phyloP scores from a whole-genome alignment of 1,284 basidiomycete genomes.

The Puccinia coronata region DNA sequence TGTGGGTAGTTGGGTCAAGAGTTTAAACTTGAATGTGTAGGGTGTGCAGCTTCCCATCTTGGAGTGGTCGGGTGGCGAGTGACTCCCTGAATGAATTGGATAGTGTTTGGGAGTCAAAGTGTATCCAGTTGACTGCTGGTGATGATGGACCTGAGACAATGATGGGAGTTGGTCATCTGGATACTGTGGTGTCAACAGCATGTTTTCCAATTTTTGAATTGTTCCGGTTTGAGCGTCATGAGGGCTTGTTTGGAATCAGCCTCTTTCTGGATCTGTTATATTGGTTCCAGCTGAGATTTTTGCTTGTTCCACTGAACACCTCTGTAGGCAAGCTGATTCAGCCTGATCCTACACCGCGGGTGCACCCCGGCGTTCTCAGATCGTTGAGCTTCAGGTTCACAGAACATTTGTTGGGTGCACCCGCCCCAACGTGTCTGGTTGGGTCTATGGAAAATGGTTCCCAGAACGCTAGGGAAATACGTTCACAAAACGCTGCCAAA shows the following conservation, averaged over 20 bases:
- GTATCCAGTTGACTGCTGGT: background rate
- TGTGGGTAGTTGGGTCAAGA: slow-evolving; percentile 59
- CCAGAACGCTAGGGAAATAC: no score
- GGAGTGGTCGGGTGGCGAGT: slow-evolving; percentile 72
- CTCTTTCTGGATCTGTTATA: background rate
- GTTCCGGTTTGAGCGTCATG: background rate
- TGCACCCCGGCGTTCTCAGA: no score
- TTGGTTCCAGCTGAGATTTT: background rate
- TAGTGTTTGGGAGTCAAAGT: background rate
- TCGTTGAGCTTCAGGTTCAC: no score
- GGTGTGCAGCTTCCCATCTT: slow-evolving; percentile 79
- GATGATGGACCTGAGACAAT: background rate
- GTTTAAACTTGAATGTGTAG: slow-evolving; percentile 81
- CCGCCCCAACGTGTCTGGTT: no score
- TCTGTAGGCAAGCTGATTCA: no score
- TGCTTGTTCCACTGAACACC: background rate
- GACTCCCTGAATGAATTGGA: slow-evolving; percentile 63
- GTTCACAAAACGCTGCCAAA: no score
- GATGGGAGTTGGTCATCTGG: background rate
- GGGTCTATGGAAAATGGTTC: no score
- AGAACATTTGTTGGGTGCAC: no score
- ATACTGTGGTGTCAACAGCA: background rate
- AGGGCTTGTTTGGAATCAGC: background rate
- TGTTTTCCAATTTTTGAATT: background rate
- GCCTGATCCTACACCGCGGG: no score